Percentiles rank a stretch among this genome's conserved stretches.
Evolutionary conservation across 345 rosid species (phyloP).

Genomic region (Heritiera fomes): DNA sequence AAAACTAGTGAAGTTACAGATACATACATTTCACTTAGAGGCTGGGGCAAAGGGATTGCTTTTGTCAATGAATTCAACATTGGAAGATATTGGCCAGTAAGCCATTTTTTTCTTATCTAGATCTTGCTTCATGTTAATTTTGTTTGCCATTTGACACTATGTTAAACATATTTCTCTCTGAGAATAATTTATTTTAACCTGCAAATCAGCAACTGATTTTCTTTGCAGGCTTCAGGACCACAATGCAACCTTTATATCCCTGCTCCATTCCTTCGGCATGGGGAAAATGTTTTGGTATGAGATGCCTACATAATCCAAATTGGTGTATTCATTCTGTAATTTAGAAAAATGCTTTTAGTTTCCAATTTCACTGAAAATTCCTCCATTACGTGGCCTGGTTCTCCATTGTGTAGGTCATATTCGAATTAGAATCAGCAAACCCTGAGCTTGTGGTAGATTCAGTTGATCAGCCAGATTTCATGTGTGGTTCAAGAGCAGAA

Average conservation of each 20-base stretch:
- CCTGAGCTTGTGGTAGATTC: conserved; percentile 48
- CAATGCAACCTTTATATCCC: conserved; percentile 16
- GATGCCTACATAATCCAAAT: not conserved
- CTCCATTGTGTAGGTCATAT: conserved; percentile 47
- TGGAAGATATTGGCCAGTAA: conserved; percentile 96
- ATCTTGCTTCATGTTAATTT: not conserved
- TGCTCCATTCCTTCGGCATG: conserved; percentile 14
- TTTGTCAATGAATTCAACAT: conserved; percentile 75
- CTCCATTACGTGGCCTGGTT: not conserved
- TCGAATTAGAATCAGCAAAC: conserved; percentile 70
- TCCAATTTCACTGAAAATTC: not conserved
- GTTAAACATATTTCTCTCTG: not conserved
- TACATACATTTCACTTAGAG: conserved; percentile 71
- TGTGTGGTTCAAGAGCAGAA: not conserved
- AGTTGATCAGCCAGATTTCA: conserved; percentile 32
- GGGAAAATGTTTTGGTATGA: conserved; percentile 18
- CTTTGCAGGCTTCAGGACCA: conserved; percentile 15
- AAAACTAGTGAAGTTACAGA: conserved; percentile 53
- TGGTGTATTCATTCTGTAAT: not conserved
- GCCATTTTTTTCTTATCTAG: not conserved
- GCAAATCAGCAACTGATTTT: not conserved
- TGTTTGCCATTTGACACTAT: not conserved
- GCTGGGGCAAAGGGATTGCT: conserved; percentile 90
- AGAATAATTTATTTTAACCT: not conserved
- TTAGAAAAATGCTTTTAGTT: not conserved